These are phyloP conservation scores for Metarhizium sp. DNA, from an alignment of 2,329 filamentous ascomycete genomes.

Conservation along the genomic window DNA sequence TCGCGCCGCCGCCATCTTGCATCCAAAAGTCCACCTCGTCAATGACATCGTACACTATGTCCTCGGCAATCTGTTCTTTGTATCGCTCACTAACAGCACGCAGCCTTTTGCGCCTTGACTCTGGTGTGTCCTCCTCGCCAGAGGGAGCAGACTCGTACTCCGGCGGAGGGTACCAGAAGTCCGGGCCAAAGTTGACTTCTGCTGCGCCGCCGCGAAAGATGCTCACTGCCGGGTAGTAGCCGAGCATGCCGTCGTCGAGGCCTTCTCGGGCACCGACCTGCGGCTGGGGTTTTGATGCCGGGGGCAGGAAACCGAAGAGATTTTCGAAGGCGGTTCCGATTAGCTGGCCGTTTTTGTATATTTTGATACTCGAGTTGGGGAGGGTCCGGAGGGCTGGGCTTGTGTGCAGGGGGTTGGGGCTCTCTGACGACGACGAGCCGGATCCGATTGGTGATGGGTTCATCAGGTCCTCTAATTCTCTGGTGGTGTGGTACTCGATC, in stretches of 20 bases:
- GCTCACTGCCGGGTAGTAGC: conserved; percentile 90
- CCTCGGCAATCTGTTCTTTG: conserved; percentile 88
- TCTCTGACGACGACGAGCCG: conserved; percentile 39
- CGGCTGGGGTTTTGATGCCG: conserved; percentile 65
- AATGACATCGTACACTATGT: conserved; percentile 84
- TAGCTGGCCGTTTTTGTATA: conserved; percentile 86
- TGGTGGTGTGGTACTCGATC: conserved; percentile 78
- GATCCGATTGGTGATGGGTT: conserved; percentile 50
- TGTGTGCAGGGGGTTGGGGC: conserved; percentile 63
- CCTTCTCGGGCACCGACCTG: conserved; percentile 73
- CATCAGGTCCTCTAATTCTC: conserved; percentile 79
- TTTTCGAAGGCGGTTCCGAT: conserved; percentile 85
- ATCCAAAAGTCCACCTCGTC: conserved; percentile 91
- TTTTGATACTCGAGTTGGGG: conserved; percentile 73
- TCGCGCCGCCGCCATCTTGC: conserved; percentile 50
- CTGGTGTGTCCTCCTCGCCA: conserved; percentile 32
- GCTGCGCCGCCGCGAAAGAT: conserved; percentile 86
- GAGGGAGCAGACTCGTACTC: conserved; percentile 39
- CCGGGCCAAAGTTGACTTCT: conserved; percentile 87
- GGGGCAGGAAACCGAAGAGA: conserved; percentile 83
- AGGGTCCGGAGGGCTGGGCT: conserved; percentile 72
- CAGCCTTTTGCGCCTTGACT: conserved; percentile 23
- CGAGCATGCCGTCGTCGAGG: conserved; percentile 88
- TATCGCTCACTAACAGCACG: conserved; percentile 69
- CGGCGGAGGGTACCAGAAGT: conserved; percentile 82